Evolutionary conservation across 2,329 filamentous ascomycete species (phyloP), one percentile per base, ranked within the genome.

Genomic region (Neurospora sp.): DNA sequence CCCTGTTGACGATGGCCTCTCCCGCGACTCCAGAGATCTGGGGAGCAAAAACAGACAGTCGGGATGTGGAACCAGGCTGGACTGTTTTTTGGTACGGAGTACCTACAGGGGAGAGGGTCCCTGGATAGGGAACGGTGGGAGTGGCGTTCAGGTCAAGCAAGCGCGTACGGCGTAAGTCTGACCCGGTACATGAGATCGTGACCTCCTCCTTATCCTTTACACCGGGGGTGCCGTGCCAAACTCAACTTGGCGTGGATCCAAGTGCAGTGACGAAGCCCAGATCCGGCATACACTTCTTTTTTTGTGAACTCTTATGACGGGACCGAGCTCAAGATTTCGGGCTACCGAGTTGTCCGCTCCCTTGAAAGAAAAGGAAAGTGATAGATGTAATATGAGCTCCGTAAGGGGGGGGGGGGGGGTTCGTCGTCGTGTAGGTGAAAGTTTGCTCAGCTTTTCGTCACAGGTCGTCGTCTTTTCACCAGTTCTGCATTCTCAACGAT

Each of bases 221-320:
- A 62, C 52, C 46, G 70, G 70, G 66, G 66, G 68, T 68, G 67
- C 38, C 38, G 40, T 52, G 38, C 42, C 28, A 38, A 66, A 33
- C 38, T 46, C 70, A 67, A 33, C 52, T 58, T 58, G 52, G 52
- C 52, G 23, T 13, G 23, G 15, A 58, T 58, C 42, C 70, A 70
- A 70, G 69, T 67, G 58, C 68, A 73, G 68, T 69, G 70, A 38
- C 38, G 46, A 38, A 39, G 62, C 70, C 73, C 70, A 68, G 69
- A 75, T 73, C 39, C 42, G 73, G 74, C 67, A 71, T 74, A 75
- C 73, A 67, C 62, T n/a, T 66, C 13, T 52, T 70, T 62, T 68
- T 68, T 69, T 66, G 67, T 62, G 13, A 62, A 10, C 52, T 62
- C 52, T 62, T 62, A 62, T 17, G 52, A 62, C 52, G 52, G 28